A percentile compares a stretch with the other conserved stretches of the same genome.
Evolutionary conservation across 768 basidiomycete species (phyloP).

Genomic region (Cystofilobasidium bisporidii): DNA sequence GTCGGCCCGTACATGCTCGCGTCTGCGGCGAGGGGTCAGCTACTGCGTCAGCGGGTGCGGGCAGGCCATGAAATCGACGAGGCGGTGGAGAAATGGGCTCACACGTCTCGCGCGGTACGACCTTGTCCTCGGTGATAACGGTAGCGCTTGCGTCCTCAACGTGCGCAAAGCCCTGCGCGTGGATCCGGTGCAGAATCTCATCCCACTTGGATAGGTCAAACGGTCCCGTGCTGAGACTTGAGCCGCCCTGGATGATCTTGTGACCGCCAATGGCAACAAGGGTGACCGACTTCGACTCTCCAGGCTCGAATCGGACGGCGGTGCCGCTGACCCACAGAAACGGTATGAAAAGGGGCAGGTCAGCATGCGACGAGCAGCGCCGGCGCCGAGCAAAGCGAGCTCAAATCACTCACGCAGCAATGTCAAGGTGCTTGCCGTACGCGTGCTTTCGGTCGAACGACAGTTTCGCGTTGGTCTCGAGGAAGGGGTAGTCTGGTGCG

Average conservation of each 20-base stretch:
- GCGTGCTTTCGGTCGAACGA: slow-evolving; percentile 72
- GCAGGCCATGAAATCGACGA: too few species aligned
- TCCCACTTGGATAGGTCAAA: slow-evolving; percentile 18
- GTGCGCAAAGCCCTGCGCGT: slow-evolving; percentile 9
- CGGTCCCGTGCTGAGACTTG: slow-evolving; percentile 11
- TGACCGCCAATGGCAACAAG: slow-evolving; percentile 69
- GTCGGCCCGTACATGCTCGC: slow-evolving; percentile 95
- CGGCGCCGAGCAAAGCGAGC: not conserved
- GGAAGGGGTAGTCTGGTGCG: slow-evolving; percentile 70
- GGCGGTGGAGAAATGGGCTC: too few species aligned
- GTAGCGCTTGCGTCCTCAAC: not conserved
- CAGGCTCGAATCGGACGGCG: slow-evolving; percentile 92
- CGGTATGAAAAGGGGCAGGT: too few species aligned
- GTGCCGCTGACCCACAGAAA: too few species aligned
- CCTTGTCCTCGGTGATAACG: not conserved
- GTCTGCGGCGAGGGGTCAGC: slow-evolving; percentile 40
- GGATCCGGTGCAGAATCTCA: slow-evolving; percentile 23
- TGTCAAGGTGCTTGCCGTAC: slow-evolving; percentile 66
- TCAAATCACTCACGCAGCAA: slow-evolving; percentile 48
- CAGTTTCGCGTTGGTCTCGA: slow-evolving; percentile 73
- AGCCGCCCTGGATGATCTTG: slow-evolving; percentile 62
- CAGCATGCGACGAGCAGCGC: too few species aligned
- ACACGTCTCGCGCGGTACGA: slow-evolving; percentile 18
- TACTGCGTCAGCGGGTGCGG: not conserved
- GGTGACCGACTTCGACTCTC: slow-evolving; percentile 71